Percentiles rank a stretch among this genome's conserved stretches.
Conservation (phyloP, 192 early-diverging fungal species). For the Coemansia sp. region DNA sequence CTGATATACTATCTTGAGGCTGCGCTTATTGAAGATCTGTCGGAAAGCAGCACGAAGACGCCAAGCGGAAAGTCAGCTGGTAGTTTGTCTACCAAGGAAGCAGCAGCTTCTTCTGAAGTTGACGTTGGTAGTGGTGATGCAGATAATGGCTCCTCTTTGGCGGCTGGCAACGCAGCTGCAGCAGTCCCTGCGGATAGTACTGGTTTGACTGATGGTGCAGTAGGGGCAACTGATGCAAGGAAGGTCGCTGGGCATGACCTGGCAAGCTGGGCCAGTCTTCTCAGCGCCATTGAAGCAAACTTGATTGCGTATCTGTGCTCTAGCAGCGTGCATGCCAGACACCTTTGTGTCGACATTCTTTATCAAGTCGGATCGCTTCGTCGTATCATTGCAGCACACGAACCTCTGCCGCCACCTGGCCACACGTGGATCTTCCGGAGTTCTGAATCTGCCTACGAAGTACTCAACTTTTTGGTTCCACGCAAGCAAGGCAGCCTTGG, state of each 20-base stretch:
- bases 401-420: constrained; percentile 18
- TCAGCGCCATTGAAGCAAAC: constrained; percentile 42
- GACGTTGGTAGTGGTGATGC: too few relatives aligned
- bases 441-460: constrained; percentile 35
- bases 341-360: constrained; percentile 32
- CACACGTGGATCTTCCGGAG: constrained; percentile 27
- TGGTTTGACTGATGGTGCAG: background rate
- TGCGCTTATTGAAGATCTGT: constrained; percentile 22
- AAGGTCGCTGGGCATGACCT: constrained; percentile 19
- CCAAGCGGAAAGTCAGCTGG: background rate
- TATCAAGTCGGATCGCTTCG: constrained; percentile 37
- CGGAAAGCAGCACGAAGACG: constrained; percentile 1
- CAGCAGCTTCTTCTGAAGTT: too few relatives aligned
- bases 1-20: constrained; percentile 55
- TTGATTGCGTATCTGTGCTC: constrained; percentile 43
- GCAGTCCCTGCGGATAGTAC: background rate
- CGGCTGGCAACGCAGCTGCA: background rate
- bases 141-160: background rate
- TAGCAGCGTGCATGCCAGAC: constrained; percentile 33
- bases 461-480: constrained; percentile 36
- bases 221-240: background rate
- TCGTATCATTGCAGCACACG: constrained; percentile 23
- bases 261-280: constrained; percentile 32
- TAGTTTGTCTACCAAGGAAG: background rate
- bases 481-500: background rate